phyloP scores from a whole-genome alignment of 768 basidiomycete species.

The Pisolithus tinctorius region DNA sequence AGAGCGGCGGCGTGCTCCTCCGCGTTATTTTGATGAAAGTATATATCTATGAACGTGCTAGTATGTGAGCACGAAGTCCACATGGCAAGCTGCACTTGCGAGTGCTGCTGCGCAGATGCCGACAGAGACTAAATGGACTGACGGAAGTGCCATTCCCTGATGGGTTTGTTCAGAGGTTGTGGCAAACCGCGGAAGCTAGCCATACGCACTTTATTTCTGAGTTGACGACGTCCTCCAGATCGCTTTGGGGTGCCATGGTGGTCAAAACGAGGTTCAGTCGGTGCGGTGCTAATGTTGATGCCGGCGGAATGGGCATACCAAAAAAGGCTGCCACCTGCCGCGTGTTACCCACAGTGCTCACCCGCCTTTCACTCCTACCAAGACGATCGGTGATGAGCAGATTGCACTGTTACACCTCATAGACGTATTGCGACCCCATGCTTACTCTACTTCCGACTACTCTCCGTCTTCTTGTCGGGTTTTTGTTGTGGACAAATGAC shows the following conservation, averaged over 20 bases:
- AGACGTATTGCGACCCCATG: conserved; percentile 9
- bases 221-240: no score
- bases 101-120: not conserved
- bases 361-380: no score
- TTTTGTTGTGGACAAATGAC: conserved; percentile 31
- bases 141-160: conserved; percentile 81
- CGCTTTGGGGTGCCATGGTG: no score
- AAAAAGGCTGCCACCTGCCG: no score
- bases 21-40: conserved; percentile 65
- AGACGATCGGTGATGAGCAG: not conserved
- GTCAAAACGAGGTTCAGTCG: no score
- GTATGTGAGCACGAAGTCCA: not conserved
- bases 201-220: no score
- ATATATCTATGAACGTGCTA: conserved; percentile 50
- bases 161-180: not conserved
- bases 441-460: conserved; percentile 31
- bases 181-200: no score
- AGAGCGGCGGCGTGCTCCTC: conserved; percentile 59
- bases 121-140: conserved; percentile 15
- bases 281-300: no score
- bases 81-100: no score
- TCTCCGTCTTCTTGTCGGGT: conserved; percentile 36
- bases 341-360: no score
- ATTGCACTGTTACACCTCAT: not conserved
- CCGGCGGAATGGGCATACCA: no score